phyloP scores from a whole-genome alignment of 331 rosid species.

The Ulmus americana region DNA sequence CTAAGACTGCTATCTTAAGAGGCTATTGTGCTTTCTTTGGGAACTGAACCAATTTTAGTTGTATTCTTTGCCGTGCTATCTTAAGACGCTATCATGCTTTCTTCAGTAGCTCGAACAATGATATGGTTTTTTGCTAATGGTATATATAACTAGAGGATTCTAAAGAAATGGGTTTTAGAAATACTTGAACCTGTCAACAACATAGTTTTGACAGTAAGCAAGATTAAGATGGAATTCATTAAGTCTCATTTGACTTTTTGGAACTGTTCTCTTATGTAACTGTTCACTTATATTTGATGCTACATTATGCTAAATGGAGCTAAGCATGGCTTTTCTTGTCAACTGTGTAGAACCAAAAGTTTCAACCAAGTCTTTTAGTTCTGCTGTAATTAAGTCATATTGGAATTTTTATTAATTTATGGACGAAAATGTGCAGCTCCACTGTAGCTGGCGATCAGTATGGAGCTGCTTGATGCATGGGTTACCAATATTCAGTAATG shows the following conservation, averaged over 20 bases:
- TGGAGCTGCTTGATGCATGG: slow-evolving; percentile 74
- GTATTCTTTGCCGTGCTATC: background rate
- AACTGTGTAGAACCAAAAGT: background rate
- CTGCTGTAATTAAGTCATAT: background rate
- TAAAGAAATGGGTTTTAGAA: too few species aligned
- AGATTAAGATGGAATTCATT: background rate
- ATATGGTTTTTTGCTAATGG: too few species aligned
- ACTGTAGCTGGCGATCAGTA: slow-evolving; percentile 65
- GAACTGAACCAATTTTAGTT: background rate
- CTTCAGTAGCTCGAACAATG: too few species aligned
- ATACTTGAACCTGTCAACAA: background rate
- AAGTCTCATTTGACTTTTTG: background rate
- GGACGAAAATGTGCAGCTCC: slow-evolving; percentile 42
- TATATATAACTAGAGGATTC: too few species aligned
- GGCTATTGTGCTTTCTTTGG: background rate
- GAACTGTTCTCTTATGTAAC: too few species aligned
- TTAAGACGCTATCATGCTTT: too few species aligned
- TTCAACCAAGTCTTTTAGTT: background rate
- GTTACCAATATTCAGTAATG: slow-evolving; percentile 69
- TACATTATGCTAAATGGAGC: background rate
- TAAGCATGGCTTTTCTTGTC: background rate
- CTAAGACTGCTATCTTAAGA: background rate
- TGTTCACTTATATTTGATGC: background rate
- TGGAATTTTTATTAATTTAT: slow-evolving; percentile 2
- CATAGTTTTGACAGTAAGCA: background rate